phyloP scores from a whole-genome alignment of 1,284 basidiomycete species.

The Taiwanofungus camphoratus region DNA sequence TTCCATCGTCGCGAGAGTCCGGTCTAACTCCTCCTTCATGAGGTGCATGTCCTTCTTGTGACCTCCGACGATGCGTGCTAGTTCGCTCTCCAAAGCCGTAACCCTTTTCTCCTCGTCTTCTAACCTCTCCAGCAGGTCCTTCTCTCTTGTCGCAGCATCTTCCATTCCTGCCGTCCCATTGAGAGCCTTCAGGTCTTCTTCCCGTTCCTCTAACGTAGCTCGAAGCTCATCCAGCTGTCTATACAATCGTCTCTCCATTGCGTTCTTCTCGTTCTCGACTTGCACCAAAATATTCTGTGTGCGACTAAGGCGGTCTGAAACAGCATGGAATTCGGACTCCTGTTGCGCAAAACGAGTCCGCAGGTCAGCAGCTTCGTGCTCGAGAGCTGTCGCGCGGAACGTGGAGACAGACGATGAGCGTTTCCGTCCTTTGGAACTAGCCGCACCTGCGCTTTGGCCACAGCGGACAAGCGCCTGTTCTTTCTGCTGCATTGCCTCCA shows the following conservation, averaged over 20 bases:
- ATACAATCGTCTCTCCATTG: slow-evolving; percentile 41
- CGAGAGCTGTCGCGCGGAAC: slow-evolving; percentile 41
- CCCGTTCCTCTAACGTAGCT: slow-evolving; percentile 43
- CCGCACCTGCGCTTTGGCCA: slow-evolving; percentile 36
- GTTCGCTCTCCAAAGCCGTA: slow-evolving; percentile 22
- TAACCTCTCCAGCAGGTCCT: slow-evolving; percentile 17
- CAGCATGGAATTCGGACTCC: slow-evolving; percentile 35
- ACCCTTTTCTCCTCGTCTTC: slow-evolving; percentile 21
- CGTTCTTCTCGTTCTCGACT: slow-evolving; percentile 55
- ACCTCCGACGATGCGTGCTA: slow-evolving; percentile 11
- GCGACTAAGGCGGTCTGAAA: slow-evolving; percentile 42
- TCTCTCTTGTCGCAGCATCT: slow-evolving; percentile 18
- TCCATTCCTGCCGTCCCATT: slow-evolving; percentile 18
- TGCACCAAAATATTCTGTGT: slow-evolving; percentile 44
- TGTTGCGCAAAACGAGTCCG: slow-evolving; percentile 38
- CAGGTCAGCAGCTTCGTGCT: slow-evolving; percentile 47
- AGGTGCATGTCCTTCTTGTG: slow-evolving; percentile 17
- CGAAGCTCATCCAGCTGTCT: slow-evolving; percentile 38
- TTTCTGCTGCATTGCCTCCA: slow-evolving; percentile 15
- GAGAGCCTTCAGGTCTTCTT: slow-evolving; percentile 49
- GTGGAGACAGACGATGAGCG: slow-evolving; percentile 47
- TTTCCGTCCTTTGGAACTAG: slow-evolving; percentile 29
- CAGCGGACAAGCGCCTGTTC: slow-evolving; percentile 26
- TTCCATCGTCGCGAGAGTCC: slow-evolving; percentile 37
- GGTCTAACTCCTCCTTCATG: slow-evolving; percentile 26